Evolutionary conservation across 202 grass and related monocot species (phyloP).

Genomic region (Saccharum hybrid): DNA sequence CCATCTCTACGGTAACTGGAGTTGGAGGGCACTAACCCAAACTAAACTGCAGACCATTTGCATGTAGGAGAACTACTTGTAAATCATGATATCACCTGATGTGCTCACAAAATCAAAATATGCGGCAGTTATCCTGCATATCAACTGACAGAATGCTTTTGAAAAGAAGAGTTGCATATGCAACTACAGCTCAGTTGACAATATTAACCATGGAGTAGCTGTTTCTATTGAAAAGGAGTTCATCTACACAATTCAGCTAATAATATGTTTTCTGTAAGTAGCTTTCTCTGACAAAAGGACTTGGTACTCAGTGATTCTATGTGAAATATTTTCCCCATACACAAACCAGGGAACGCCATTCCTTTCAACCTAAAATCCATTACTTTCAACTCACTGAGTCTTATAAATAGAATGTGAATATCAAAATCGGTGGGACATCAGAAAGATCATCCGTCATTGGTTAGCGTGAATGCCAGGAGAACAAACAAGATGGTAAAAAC

Average conservation of each 20-base stretch:
- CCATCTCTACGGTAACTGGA: neutral
- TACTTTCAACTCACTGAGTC: neutral
- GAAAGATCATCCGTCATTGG: slow-evolving; percentile 76
- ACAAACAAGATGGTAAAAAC: slow-evolving; percentile 67
- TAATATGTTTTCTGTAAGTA: slow-evolving; percentile 2
- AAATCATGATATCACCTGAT: neutral
- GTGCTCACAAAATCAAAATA: neutral
- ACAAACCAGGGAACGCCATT: neutral
- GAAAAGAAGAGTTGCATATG: neutral
- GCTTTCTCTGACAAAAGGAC: neutral
- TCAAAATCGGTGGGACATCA: neutral
- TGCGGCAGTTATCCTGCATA: neutral
- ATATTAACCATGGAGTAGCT: neutral
- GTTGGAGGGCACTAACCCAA: neutral
- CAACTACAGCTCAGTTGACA: neutral
- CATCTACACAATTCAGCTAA: neutral
- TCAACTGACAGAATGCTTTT: slow-evolving; percentile 12
- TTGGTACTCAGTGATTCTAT: neutral
- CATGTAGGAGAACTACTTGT: neutral
- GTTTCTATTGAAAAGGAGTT: slow-evolving; percentile 10
- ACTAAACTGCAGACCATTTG: neutral
- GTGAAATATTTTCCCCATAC: neutral
- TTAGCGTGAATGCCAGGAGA: slow-evolving; percentile 66
- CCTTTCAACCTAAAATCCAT: neutral
- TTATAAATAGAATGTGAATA: neutral